Percentiles rank a stretch among this genome's conserved stretches.
phyloP scores from a whole-genome alignment of 371 early-diverging fungal genomes.

The Mortierella sp. region DNA sequence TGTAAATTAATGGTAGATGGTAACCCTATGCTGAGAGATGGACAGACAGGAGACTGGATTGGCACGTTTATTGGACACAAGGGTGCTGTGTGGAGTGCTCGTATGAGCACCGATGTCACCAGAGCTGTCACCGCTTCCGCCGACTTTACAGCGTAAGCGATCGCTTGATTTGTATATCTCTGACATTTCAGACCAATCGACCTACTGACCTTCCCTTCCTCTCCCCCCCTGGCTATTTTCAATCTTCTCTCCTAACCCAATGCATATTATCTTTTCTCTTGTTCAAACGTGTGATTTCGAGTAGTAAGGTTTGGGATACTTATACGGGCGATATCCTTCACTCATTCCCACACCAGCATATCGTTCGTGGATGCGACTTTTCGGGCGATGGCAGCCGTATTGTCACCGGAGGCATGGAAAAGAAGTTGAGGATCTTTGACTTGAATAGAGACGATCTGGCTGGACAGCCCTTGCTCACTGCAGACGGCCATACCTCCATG shows the following conservation, averaged over 20 bases:
- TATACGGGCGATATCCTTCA: constrained; percentile 76
- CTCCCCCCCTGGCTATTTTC: background rate
- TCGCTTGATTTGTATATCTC: background rate
- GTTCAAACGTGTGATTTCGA: background rate
- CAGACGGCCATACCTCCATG: constrained; percentile 72
- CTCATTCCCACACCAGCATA: constrained; percentile 81
- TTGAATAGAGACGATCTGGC: constrained; percentile 70
- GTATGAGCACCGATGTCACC: constrained; percentile 77
- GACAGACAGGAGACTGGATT: constrained; percentile 92
- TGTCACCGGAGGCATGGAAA: constrained; percentile 86
- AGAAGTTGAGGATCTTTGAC: constrained; percentile 84
- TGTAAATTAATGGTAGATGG: constrained; percentile 69
- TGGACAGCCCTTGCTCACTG: constrained; percentile 59
- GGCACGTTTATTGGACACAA: constrained; percentile 91
- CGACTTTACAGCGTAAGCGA: constrained; percentile 83
- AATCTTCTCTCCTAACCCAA: background rate
- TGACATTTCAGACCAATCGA: background rate
- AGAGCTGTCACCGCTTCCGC: constrained; percentile 90
- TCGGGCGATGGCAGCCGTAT: constrained; percentile 76
- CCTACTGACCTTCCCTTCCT: background rate
- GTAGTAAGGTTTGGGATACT: constrained; percentile 87
- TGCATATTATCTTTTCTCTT: background rate
- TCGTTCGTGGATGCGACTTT: constrained; percentile 88
- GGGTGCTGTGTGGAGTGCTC: constrained; percentile 93
- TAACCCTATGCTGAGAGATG: constrained; percentile 88